Conservation (phyloP, 83 land plant species). For the Isoetes engelmannii region DNA sequence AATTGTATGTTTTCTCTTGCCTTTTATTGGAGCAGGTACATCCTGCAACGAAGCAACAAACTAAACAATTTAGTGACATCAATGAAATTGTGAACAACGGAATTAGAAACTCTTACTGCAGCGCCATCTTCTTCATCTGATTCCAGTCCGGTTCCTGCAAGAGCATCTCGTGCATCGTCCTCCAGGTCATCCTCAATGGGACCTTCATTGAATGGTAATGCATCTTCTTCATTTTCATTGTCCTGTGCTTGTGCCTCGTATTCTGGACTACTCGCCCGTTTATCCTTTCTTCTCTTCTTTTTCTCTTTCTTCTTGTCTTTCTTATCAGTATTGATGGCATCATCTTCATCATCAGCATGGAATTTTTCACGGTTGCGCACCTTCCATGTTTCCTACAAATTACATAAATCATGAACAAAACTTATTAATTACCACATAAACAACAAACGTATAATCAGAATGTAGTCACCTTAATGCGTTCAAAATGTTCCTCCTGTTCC, state of each 20-base stretch:
- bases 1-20: constrained; percentile 21
- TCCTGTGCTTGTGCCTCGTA: constrained; percentile 20
- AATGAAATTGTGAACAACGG: background rate
- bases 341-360: constrained; percentile 18
- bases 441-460: background rate
- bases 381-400: constrained; percentile 14
- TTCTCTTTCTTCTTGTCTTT: constrained; percentile 22
- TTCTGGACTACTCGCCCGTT: constrained; percentile 19
- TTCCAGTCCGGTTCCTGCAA: constrained; percentile 27
- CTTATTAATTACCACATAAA: background rate
- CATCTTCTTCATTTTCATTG: constrained; percentile 14
- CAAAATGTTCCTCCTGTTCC: constrained; percentile 58
- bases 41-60: background rate
- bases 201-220: background rate
- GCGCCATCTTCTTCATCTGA: constrained; percentile 17
- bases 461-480: constrained; percentile 54
- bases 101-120: background rate
- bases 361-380: constrained; percentile 10
- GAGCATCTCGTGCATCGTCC: constrained; percentile 20
- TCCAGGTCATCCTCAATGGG: constrained; percentile 23
- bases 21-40: constrained; percentile 6
- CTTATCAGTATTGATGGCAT: constrained; percentile 7
- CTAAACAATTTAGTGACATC: background rate
- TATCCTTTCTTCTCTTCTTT: constrained; percentile 22
- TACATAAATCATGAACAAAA: background rate